Conservation (phyloP, 78 protist genomes). For the Guillardia theta region DNA sequence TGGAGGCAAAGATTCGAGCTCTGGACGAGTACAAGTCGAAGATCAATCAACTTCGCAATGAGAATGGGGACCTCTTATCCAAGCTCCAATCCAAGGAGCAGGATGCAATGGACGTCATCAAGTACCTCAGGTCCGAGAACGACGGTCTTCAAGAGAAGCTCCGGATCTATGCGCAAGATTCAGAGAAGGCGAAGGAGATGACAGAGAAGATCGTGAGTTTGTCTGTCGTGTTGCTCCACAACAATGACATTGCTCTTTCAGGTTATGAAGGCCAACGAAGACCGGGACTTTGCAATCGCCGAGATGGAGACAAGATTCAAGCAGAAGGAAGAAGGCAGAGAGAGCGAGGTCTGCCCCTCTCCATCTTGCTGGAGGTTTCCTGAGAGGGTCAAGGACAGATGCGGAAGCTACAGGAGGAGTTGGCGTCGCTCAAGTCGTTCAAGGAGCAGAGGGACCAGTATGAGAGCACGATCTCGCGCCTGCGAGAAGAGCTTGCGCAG, state of each 20-base stretch:
- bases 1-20: background rate
- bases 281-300: background rate
- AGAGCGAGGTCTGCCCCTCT: too few relatives aligned
- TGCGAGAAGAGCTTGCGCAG: background rate
- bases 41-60: background rate
- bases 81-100: background rate
- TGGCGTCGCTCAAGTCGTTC: background rate
- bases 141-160: background rate
- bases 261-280: background rate
- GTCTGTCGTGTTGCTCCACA: background rate
- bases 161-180: background rate
- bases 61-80: background rate
- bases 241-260: too few relatives aligned
- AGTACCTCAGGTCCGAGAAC: background rate
- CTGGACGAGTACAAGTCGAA: background rate
- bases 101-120: background rate
- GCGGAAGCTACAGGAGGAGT: background rate
- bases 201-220: background rate
- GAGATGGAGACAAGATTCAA: background rate
- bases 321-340: background rate
- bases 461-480: background rate
- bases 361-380: too few relatives aligned
- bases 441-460: background rate
- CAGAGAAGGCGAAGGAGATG: background rate
- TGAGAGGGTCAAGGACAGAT: too few relatives aligned